These are phyloP conservation scores for Epichloe sylvatica DNA, from an alignment of 2,329 filamentous ascomycete genomes.

Conservation along the genomic window DNA sequence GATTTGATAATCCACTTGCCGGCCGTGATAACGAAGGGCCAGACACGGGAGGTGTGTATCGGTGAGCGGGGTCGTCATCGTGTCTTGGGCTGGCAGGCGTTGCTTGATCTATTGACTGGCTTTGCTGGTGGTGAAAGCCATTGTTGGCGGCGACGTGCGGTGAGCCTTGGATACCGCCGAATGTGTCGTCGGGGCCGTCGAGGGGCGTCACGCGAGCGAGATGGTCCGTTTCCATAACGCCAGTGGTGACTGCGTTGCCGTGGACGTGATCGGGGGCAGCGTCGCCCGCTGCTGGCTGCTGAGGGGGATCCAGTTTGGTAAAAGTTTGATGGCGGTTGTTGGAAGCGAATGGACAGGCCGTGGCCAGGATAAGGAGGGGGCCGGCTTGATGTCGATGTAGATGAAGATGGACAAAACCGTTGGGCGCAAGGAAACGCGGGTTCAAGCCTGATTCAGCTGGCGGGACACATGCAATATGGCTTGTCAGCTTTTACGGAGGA, in stretches of 20 bases:
- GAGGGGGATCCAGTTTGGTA: slow-evolving; percentile 39
- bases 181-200: slow-evolving; percentile 33
- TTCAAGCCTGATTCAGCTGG: neutral
- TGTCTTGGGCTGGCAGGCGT: slow-evolving; percentile 25
- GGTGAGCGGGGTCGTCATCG: slow-evolving; percentile 29
- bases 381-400: neutral
- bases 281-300: slow-evolving; percentile 15
- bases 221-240: slow-evolving; percentile 33
- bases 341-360: slow-evolving; percentile 2
- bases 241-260: slow-evolving; percentile 30
- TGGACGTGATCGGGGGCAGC: slow-evolving; percentile 10
- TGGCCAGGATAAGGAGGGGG: slow-evolving; percentile 4
- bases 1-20: slow-evolving; percentile 40
- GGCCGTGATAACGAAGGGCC: slow-evolving; percentile 37
- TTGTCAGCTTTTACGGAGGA: slow-evolving; percentile 1
- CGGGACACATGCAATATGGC: slow-evolving; percentile 6
- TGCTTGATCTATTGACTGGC: slow-evolving; percentile 37
- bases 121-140: slow-evolving; percentile 29
- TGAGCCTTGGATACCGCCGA: slow-evolving; percentile 35
- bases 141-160: slow-evolving; percentile 25
- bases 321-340: slow-evolving; percentile 6
- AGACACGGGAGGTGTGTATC: slow-evolving; percentile 34
- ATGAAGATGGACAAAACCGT: slow-evolving; percentile 4
- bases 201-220: slow-evolving; percentile 12
- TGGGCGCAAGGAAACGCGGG: slow-evolving; percentile 5